Evolutionary conservation across 2,329 filamentous ascomycete species (phyloP).

Genomic region (Penicillium griseofulvum): DNA sequence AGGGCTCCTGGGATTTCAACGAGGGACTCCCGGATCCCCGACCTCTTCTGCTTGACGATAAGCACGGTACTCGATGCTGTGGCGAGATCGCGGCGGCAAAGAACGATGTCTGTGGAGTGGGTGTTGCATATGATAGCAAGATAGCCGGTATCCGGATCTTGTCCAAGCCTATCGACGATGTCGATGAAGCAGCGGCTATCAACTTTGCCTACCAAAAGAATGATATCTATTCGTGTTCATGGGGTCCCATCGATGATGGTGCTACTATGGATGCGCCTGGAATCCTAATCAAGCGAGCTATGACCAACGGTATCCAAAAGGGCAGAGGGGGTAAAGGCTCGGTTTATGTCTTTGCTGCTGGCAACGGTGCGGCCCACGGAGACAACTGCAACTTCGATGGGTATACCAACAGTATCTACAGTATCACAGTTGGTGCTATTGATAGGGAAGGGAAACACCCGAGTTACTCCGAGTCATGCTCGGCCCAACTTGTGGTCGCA

Average conservation of each 20-base stretch:
- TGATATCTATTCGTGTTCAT: conserved; percentile 97
- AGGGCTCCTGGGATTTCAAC: conserved; percentile 95
- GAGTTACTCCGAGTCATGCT: conserved; percentile 95
- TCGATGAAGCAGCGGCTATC: conserved; percentile 87
- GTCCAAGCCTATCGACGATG: conserved; percentile 83
- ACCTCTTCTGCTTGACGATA: conserved; percentile 79
- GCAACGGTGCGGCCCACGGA: conserved; percentile 80
- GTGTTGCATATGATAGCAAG: conserved; percentile 87
- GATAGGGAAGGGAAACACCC: conserved; percentile 85
- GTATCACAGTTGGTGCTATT: conserved; percentile 91
- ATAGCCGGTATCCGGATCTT: conserved; percentile 91
- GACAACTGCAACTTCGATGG: conserved; percentile 99
- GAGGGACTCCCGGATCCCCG: conserved; percentile 74
- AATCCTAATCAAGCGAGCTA: conserved; percentile 81
- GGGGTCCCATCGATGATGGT: conserved; percentile 94
- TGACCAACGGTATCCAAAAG: conserved; percentile 88
- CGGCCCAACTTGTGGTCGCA: conserved; percentile 89
- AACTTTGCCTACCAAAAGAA: conserved; percentile 91
- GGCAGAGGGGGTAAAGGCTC: conserved; percentile 80
- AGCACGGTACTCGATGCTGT: conserved; percentile 88
- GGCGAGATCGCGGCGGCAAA: conserved; percentile 90
- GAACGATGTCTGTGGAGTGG: conserved; percentile 93
- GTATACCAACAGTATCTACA: conserved; percentile 99
- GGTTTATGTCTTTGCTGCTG: conserved; percentile 94
- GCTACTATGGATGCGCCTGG: conserved; percentile 90